Base-by-base conservation (phyloP, 345 rosid species). In the Pistacia integerrima region DNA sequence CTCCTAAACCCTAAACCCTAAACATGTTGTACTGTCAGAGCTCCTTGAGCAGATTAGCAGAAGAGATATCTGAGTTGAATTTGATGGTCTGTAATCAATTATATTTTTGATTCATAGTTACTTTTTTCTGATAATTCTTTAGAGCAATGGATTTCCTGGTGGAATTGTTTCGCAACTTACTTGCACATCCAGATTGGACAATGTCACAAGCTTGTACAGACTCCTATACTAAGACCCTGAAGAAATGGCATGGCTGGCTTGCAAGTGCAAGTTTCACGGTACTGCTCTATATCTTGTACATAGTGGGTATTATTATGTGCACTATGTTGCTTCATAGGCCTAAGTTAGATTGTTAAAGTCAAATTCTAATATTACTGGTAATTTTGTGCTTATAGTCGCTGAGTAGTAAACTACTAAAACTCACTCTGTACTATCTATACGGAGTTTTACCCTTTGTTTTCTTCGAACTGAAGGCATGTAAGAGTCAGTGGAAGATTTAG, bases 131-230 rank as follows among this genome's bases (percentile, higher is more conserved):
- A 44, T 76, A 30, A 77, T 81, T 46, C 67, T 69, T 48, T 87
- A 95, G 99, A 76, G 99, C 98, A 11, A 93, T 92, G 98, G 99
- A 96, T 88, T 96, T 91, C 89, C 82, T 93, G 64, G 89, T 91
- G 81, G 94, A 93, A 85, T 87, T 96, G 76, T 96, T 96, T 83
- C 91, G 92, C 78, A 89, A 91, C 86, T 89, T 96, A 76, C 84
- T 92, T 79, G 70, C 84, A 67, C 97, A 93, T 85, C 83, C 86
- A 75, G 98, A 96, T 68, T 92, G 97, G 99, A 77, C 97, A 46
- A 96, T 96, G 99, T 36, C 94, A 51, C 97, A 93, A 83, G 91
- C 90, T 74, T 92, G 97, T 77, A 82, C 88, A 22, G 94, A 96
- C 72, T 88, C 99, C 49, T 96, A 96, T 78, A 80, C 82, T 64